phyloP scores from a whole-genome alignment of 768 basidiomycete genomes.

The Tricholoma furcatifolium region DNA sequence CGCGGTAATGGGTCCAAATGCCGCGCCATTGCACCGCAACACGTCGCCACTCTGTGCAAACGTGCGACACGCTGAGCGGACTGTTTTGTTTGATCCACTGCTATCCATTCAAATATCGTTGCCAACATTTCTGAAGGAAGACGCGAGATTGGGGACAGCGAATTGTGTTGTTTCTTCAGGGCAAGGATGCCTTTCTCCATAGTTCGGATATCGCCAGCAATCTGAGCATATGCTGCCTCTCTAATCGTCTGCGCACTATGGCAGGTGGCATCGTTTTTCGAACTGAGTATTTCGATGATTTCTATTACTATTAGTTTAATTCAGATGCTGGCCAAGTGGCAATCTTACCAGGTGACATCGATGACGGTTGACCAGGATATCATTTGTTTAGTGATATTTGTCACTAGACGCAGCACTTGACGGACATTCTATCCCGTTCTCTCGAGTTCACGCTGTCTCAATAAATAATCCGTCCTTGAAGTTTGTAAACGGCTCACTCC shows the following conservation, averaged over 20 bases:
- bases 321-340: not conserved
- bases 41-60: constrained; percentile 6
- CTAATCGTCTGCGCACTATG: not conserved
- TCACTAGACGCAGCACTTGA: too few species aligned
- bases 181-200: not conserved
- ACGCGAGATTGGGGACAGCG: not conserved
- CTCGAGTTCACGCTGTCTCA: too few species aligned
- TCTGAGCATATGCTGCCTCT: not conserved
- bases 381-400: too few species aligned
- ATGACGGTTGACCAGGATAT: too few species aligned
- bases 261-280: not conserved
- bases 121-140: constrained; percentile 6
- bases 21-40: not conserved
- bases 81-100: not conserved
- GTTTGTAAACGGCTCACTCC: too few species aligned
- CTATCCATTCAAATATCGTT: not conserved
- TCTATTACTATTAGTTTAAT: not conserved
- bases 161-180: not conserved
- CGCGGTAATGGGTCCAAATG: not conserved
- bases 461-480: too few species aligned
- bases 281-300: not conserved
- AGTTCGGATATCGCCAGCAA: not conserved
- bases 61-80: not conserved
- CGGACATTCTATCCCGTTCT: too few species aligned
- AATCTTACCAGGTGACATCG: too few species aligned